Conservation (phyloP, 2,329 filamentous ascomycete species). For the Xylariaceae sp. region DNA sequence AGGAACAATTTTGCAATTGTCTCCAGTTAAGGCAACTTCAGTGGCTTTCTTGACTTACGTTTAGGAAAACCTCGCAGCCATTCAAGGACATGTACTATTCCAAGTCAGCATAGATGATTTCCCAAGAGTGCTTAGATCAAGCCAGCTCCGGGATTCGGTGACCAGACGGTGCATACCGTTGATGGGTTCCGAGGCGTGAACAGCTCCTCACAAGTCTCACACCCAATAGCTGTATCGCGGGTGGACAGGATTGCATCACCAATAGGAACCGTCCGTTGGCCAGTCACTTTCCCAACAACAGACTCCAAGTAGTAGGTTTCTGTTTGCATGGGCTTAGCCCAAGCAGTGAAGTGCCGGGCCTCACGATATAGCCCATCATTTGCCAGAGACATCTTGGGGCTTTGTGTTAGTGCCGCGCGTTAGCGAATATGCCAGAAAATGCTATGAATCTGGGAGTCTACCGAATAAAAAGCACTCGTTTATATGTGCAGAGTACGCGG, state of each 20-base stretch:
- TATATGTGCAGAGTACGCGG: conserved; percentile 20
- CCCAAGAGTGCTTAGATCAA: too few species aligned
- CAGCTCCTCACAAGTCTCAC: conserved; percentile 36
- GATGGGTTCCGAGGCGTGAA: conserved; percentile 17
- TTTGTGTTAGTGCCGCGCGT: not conserved
- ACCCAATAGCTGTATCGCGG: conserved; percentile 38
- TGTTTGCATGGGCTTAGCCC: conserved; percentile 34
- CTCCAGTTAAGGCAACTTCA: too few species aligned
- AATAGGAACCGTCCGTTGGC: conserved; percentile 37
- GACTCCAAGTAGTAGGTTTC: conserved; percentile 39
- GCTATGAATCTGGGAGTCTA: not conserved
- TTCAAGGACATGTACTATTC: conserved; percentile 9
- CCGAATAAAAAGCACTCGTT: conserved; percentile 12
- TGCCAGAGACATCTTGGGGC: conserved; percentile 16
- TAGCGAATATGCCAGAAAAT: not conserved
- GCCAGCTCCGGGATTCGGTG: too few species aligned
- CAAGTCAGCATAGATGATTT: too few species aligned
- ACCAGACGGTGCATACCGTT: not conserved
- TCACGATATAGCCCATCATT: conserved; percentile 16
- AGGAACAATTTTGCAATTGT: too few species aligned
- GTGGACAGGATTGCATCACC: conserved; percentile 40
- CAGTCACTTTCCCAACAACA: conserved; percentile 31
- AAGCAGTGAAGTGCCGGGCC: conserved; percentile 37
- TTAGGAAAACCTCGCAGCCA: conserved; percentile 10
- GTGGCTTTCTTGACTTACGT: conserved; percentile 1